Base-by-base conservation (phyloP, 164 flowering plant genomes). In the Cinnamomum chago region DNA sequence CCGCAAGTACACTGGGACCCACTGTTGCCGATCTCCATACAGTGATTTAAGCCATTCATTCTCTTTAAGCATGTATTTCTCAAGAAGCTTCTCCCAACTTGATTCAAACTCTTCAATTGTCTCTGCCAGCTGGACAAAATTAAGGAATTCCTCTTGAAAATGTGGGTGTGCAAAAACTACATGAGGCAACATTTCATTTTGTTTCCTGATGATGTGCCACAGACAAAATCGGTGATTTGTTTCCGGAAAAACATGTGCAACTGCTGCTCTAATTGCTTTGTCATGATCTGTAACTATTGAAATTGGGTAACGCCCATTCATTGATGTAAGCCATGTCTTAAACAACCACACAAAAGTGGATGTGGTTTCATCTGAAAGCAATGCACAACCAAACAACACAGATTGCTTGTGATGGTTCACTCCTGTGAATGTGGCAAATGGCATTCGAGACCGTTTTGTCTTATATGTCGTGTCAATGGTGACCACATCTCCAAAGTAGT, bases 211-310 rank as follows among this genome's bases (percentile, higher is more conserved):
- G 18, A 71, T 65, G 15, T 76, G 74, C 75, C 71, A n/a, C 28
- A 71, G 18, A 60, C 70, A 76, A 30, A 50, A 28, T 13, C 70
- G 70, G 18, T 75, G 73, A 23, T 47, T 40, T 5, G 71, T 14
- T 17, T 65, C 35, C 11, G 78, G 78, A 14, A 76, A 76, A 28
- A 76, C 74, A 22, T 25, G 27, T 25, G 72, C 28, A 5, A 76
- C 55, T 52, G 74, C 78, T 2, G 74, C 62, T 10, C 17, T 58
- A 12, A 76, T 71, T 5, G 70, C 78, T 33, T 47, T 58, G 23
- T 65, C 73, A 7, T 76, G 75, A 30, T 71, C 71, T 25, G 74
- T 76, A 30, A 76, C 72, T 40, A 76, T 70, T 25, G 78, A 35
- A 23, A 15, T 50, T 3, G 78, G 78, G 28, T 60, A 65, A 4